These are phyloP conservation scores for Allantophomopsis lycopodina DNA, from an alignment of 2,329 filamentous ascomycete genomes.

Conservation along the genomic window DNA sequence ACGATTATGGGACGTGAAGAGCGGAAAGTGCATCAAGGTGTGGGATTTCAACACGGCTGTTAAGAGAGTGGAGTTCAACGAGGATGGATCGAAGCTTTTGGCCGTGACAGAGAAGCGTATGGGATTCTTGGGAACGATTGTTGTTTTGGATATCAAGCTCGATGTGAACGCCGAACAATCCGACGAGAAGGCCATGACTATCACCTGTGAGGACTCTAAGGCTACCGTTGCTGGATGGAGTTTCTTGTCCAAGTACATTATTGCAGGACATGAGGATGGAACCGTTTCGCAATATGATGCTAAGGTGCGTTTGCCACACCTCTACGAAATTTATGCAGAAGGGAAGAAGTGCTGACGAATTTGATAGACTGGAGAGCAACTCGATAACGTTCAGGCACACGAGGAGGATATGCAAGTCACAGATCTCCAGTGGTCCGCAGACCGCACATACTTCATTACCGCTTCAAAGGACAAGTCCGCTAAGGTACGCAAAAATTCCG, in stretches of 20 bases:
- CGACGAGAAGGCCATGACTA: slow-evolving; percentile 70
- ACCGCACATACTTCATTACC: slow-evolving; percentile 97
- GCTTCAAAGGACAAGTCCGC: slow-evolving; percentile 96
- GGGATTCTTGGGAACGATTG: slow-evolving; percentile 88
- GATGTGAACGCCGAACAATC: slow-evolving; percentile 74
- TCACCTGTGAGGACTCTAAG: slow-evolving; percentile 92
- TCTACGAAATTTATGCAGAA: no score
- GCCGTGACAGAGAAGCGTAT: slow-evolving; percentile 98
- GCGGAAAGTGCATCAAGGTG: slow-evolving; percentile 83
- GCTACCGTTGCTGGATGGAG: slow-evolving; percentile 96
- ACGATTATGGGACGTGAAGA: slow-evolving; percentile 90
- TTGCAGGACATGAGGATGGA: slow-evolving; percentile 94
- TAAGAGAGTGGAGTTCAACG: slow-evolving; percentile 95
- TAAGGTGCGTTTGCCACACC: slow-evolving; percentile 42
- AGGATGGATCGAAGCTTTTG: slow-evolving; percentile 80
- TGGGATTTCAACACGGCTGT: slow-evolving; percentile 97
- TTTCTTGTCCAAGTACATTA: slow-evolving; percentile 89
- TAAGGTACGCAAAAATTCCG: slow-evolving; percentile 41
- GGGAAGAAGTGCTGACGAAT: slow-evolving; percentile 5
- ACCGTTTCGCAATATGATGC: slow-evolving; percentile 83
- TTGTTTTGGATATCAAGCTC: slow-evolving; percentile 78
- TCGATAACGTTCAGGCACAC: slow-evolving; percentile 73
- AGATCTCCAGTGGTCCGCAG: slow-evolving; percentile 86
- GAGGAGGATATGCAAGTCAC: slow-evolving; percentile 67
- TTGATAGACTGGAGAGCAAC: slow-evolving; percentile 57